Base-by-base conservation (phyloP, 2,329 filamentous ascomycete genomes). In the Helminthosporium solani region DNA sequence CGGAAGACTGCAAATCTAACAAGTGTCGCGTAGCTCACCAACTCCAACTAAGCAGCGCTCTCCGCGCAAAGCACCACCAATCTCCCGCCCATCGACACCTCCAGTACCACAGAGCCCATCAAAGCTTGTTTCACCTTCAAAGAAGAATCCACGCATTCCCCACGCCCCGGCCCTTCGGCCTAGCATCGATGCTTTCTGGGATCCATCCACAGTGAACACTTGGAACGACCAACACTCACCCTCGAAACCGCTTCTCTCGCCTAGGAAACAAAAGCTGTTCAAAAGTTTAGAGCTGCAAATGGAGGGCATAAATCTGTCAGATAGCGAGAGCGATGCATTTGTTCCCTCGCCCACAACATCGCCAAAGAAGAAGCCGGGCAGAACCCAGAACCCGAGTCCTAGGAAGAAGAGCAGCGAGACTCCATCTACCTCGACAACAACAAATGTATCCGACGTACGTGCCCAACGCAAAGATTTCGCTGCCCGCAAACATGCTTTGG, bases 401-500 rank as follows among this genome's bases (percentile, higher is more conserved):
- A 34, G 37, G 1, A 57, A 58, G 28, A 57, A 49, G 27, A 14
- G 7, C 3, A 12, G 34, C 3, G 19, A 49, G 1, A n/a, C 35
- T 15, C 7, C 8, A 11, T 19, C 23, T 14, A 27, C 7, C 18
- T 21, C 38, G 5, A 16, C 38, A 25, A 41, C 56, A 2, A 50
- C 56, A 12, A 59, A 39, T 2, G 46, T 57, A 3, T 54, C 63
- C 39, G 48, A 61, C n/a, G 21, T 64, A 23, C 59, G 61, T 15
- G 56, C 63, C 18, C 61, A 66, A 47, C 55, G 62, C 25, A 87
- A 82, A 64, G 71, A 72, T 0, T 92, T 90, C 62, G 78, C 84
- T 11, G 67, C 73, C 7, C 67, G 63, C 8, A 91, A 89, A 65
- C 76, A 85, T 40, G 70, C 75, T 1, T 61, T 90, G 0, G 88